Conservation (phyloP, 1,139 yeast genomes). For the Protomyces inundatus region DNA sequence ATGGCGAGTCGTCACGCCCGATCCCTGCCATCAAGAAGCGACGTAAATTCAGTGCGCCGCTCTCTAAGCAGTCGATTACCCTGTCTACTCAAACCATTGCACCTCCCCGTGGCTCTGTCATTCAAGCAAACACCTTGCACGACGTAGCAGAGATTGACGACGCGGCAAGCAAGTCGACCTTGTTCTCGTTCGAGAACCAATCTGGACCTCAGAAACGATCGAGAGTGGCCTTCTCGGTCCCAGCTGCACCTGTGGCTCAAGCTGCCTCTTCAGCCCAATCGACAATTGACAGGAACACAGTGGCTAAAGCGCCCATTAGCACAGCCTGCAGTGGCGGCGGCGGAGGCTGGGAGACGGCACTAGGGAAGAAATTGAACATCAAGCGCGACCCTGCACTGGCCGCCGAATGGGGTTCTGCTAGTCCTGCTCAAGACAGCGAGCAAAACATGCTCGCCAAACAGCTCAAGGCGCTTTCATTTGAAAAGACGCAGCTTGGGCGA, state of each 20-base stretch:
- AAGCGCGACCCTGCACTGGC: constrained; percentile 10
- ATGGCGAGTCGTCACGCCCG: not conserved
- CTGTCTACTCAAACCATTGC: too few species aligned
- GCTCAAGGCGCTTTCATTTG: not conserved
- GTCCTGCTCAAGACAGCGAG: not conserved
- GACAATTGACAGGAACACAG: too few species aligned
- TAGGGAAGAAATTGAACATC: not conserved
- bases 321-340: not conserved
- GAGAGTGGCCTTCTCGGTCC: too few species aligned
- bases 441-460: not conserved
- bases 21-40: not conserved
- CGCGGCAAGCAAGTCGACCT: too few species aligned
- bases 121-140: too few species aligned
- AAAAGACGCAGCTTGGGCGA: not conserved
- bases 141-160: too few species aligned
- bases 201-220: too few species aligned
- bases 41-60: not conserved
- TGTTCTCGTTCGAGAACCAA: too few species aligned
- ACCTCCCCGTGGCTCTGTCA: too few species aligned
- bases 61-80: not conserved
- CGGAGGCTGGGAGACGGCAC: constrained; percentile 18
- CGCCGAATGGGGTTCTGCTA: constrained; percentile 2
- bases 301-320: too few species aligned
- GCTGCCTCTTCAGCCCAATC: too few species aligned
- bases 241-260: too few species aligned